These are phyloP conservation scores for Nicotiana tomentosiformis DNA, from an alignment of 257 asterid species.

Conservation along the genomic window DNA sequence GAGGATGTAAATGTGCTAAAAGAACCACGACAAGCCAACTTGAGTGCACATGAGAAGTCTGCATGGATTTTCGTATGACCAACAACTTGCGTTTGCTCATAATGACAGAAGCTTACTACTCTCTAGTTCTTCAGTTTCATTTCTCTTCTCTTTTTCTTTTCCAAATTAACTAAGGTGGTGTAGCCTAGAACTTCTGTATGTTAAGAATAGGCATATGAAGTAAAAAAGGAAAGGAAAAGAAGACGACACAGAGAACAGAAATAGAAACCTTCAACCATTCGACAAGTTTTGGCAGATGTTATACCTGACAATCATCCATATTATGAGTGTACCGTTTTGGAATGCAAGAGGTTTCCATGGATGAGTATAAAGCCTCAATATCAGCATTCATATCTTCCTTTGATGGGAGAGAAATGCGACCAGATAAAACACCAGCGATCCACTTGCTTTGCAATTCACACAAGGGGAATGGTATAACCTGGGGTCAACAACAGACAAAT, in stretches of 20 bases:
- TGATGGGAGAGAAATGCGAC: conserved; percentile 60
- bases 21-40: background rate
- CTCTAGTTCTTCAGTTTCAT: background rate
- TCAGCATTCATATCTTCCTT: conserved; percentile 61
- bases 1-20: background rate
- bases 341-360: conserved; percentile 45
- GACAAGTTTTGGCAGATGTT: background rate
- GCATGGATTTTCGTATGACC: background rate
- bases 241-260: background rate
- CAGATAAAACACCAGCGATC: conserved; percentile 83
- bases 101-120: background rate
- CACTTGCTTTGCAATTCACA: conserved; percentile 79
- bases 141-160: background rate
- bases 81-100: background rate
- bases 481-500: conserved; percentile 3
- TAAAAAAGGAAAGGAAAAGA: background rate
- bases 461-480: conserved; percentile 86
- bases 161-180: background rate
- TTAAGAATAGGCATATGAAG: background rate
- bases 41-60: background rate
- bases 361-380: conserved; percentile 57
- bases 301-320: conserved; percentile 65
- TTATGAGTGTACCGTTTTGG: conserved; percentile 76
- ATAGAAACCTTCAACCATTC: background rate
- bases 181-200: background rate